These are phyloP conservation scores for Geosmithia putterillii DNA, from an alignment of 2,329 filamentous ascomycete genomes.

Conservation along the genomic window DNA sequence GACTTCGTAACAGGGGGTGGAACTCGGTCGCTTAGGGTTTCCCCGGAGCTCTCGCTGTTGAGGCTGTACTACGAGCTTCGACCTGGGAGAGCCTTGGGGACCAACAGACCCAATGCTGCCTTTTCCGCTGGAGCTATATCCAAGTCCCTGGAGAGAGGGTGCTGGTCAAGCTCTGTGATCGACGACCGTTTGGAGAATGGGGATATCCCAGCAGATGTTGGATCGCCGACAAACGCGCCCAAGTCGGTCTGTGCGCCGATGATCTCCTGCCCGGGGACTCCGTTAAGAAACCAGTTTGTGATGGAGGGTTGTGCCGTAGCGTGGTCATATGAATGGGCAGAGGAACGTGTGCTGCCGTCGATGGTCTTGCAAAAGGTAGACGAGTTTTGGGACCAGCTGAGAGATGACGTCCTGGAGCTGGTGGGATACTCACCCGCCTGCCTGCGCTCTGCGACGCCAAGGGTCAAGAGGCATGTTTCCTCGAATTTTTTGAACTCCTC, in stretches of 20 bases:
- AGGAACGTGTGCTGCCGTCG: not conserved
- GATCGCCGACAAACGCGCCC: constrained; percentile 16
- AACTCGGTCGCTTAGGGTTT: not conserved
- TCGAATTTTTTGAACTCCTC: constrained; percentile 22
- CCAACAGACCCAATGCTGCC: constrained; percentile 18
- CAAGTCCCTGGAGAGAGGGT: constrained; percentile 19
- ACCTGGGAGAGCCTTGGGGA: constrained; percentile 18
- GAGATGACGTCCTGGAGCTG: not conserved
- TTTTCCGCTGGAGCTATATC: constrained; percentile 14
- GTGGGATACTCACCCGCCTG: not conserved
- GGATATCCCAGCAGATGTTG: not conserved
- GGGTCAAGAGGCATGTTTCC: constrained; percentile 5
- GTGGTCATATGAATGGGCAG: not conserved
- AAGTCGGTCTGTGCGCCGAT: constrained; percentile 23
- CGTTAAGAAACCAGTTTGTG: constrained; percentile 17
- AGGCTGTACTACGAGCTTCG: constrained; percentile 24
- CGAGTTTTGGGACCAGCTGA: not conserved
- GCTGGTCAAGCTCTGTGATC: constrained; percentile 18
- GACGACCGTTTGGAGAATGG: not conserved
- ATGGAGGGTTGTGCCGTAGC: not conserved
- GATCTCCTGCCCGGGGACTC: constrained; percentile 25
- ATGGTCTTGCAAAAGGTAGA: not conserved
- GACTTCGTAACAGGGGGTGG: constrained; percentile 1
- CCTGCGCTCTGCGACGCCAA: constrained; percentile 1
- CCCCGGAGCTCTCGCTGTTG: constrained; percentile 14